A percentile compares a stretch with the other conserved stretches of the same genome.
Evolutionary conservation across 1,284 basidiomycete species (phyloP).

Genomic region (Agroathelia rolfsii): DNA sequence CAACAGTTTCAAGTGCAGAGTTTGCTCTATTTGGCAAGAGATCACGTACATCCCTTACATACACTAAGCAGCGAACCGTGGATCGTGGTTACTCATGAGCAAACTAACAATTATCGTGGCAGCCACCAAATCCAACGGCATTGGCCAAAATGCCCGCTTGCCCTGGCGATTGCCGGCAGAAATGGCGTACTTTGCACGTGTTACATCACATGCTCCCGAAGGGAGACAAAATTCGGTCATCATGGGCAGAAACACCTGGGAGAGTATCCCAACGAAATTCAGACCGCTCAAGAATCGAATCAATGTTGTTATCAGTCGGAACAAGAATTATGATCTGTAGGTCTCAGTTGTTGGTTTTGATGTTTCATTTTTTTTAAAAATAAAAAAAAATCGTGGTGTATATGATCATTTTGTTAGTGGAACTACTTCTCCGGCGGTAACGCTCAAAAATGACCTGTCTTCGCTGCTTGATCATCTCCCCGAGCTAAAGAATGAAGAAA

Average conservation of each 20-base stretch:
- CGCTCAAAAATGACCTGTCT: constrained; percentile 22
- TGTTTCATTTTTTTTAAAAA: no score
- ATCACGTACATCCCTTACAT: neutral
- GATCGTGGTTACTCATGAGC: constrained; percentile 73
- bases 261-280: constrained; percentile 87
- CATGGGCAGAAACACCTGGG: constrained; percentile 98
- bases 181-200: constrained; percentile 87
- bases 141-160: constrained; percentile 68
- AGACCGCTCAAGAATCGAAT: constrained; percentile 71
- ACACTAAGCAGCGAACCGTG: constrained; percentile 63
- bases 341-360: constrained; percentile 20
- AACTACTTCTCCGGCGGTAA: no score
- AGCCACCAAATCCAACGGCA: constrained; percentile 81
- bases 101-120: constrained; percentile 88
- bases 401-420: no score
- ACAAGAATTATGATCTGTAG: constrained; percentile 55
- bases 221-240: constrained; percentile 69
- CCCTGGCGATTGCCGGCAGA: constrained; percentile 90
- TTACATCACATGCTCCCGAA: constrained; percentile 55
- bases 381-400: no score
- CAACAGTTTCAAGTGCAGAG: no score
- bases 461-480: constrained; percentile 17
- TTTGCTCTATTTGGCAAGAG: no score
- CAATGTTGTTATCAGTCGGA: constrained; percentile 78
- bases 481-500: constrained; percentile 12